phyloP scores from a whole-genome alignment of 306 rosid species.

The Dryas drummondii region DNA sequence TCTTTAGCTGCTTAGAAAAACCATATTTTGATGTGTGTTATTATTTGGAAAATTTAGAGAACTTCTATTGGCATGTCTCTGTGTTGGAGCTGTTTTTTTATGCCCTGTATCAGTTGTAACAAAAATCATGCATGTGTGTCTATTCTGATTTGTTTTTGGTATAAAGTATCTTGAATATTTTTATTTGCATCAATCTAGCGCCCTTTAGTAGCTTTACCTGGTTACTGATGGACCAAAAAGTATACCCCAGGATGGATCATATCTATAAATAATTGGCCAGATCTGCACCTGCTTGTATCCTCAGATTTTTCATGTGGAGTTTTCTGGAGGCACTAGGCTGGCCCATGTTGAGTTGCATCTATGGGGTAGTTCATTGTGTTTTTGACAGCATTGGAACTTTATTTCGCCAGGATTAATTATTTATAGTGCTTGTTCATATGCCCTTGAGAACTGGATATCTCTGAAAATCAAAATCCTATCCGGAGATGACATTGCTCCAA shows the following conservation, averaged over 20 bases:
- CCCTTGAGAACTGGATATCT: not conserved
- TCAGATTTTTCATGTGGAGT: not conserved
- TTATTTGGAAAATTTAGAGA: not conserved
- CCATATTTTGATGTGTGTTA: not conserved
- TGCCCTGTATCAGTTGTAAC: not conserved
- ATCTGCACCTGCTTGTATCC: not conserved
- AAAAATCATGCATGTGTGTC: not conserved
- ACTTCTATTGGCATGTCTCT: not conserved
- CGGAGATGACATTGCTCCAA: not conserved
- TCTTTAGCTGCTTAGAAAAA: not conserved
- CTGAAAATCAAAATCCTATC: constrained; percentile 1
- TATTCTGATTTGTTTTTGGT: not conserved
- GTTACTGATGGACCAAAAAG: not conserved
- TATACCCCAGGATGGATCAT: not conserved
- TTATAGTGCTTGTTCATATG: not conserved
- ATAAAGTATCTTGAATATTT: not conserved
- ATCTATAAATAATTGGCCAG: not conserved
- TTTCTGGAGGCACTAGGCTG: too few species aligned
- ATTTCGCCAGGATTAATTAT: too few species aligned
- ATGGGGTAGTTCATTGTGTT: constrained; percentile 20
- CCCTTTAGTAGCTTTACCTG: not conserved
- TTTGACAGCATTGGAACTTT: not conserved
- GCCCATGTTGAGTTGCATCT: too few species aligned
- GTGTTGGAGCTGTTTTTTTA: not conserved
- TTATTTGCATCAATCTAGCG: not conserved